These are phyloP conservation scores for Neonectria punicea DNA, from an alignment of 2,329 filamentous ascomycete genomes.

Conservation along the genomic window DNA sequence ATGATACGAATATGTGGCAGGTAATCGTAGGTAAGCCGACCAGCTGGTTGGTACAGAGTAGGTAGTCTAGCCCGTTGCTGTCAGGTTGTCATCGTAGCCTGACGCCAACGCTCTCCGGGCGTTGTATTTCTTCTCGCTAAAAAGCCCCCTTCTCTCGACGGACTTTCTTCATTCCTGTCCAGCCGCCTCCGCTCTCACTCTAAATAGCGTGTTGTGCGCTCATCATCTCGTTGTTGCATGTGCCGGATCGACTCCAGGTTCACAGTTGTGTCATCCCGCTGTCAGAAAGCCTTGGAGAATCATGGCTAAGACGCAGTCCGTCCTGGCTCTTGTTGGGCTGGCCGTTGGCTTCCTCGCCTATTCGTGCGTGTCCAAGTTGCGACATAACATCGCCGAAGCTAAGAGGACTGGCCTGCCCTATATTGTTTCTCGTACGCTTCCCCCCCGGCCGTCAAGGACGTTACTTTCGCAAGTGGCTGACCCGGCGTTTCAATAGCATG, in stretches of 20 bases:
- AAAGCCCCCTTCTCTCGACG: not conserved
- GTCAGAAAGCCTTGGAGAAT: not conserved
- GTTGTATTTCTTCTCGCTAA: not conserved
- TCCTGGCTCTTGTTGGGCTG: constrained; percentile 49
- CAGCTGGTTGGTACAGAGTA: not conserved
- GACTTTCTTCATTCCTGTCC: not conserved
- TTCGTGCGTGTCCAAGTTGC: constrained; percentile 48
- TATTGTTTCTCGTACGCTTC: constrained; percentile 60
- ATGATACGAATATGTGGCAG: not conserved
- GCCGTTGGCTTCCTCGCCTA: constrained; percentile 49
- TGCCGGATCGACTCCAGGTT: not conserved
- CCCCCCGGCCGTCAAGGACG: not conserved
- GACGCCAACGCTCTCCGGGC: not conserved
- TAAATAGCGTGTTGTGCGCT: not conserved
- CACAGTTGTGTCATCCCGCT: not conserved
- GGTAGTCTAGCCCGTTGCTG: not conserved
- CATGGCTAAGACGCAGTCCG: constrained; percentile 48
- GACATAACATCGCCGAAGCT: constrained; percentile 59
- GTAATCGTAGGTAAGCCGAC: not conserved
- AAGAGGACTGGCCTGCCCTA: constrained; percentile 64
- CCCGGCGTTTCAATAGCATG: constrained; percentile 50
- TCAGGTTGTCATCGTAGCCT: not conserved
- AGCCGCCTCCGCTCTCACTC: not conserved
- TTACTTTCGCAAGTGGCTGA: not conserved
- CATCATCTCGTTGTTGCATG: not conserved